A percentile compares a stretch with the other conserved stretches of the same genome.
phyloP scores from a whole-genome alignment of 805 yeast genomes.

The Metschnikowia rubicola region DNA sequence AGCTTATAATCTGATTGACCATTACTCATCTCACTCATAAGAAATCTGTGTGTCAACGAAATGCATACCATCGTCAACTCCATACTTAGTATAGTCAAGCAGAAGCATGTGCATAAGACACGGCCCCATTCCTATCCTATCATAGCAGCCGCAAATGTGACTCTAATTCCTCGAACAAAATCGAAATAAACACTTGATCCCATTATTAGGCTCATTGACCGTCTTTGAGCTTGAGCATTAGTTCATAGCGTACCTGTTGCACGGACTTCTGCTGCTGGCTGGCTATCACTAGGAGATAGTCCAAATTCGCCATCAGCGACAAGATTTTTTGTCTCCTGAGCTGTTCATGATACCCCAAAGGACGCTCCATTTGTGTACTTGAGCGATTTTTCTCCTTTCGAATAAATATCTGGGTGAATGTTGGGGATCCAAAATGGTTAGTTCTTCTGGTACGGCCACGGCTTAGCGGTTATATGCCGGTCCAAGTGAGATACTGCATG shows the following conservation, averaged over 20 bases:
- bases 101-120: too few species aligned
- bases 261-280: slow-evolving; percentile 41
- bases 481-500: background rate
- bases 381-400: background rate
- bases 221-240: slow-evolving; percentile 25
- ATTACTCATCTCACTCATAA: too few species aligned
- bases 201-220: background rate
- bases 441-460: too few species aligned
- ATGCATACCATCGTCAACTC: too few species aligned
- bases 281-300: slow-evolving; percentile 36
- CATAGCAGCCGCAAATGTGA: too few species aligned
- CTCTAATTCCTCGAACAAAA: background rate
- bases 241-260: slow-evolving; percentile 40
- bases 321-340: slow-evolving; percentile 31
- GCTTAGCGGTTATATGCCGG: background rate
- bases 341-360: slow-evolving; percentile 18
- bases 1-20: too few species aligned
- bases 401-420: too few species aligned
- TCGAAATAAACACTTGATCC: background rate
- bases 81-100: too few species aligned
- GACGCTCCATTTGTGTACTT: slow-evolving; percentile 8
- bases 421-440: too few species aligned
- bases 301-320: slow-evolving; percentile 39
- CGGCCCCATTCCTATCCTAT: too few species aligned
- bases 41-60: too few species aligned